A percentile compares a stretch with the other conserved stretches of the same genome.
Evolutionary conservation across 2,329 filamentous ascomycete species (phyloP).

Genomic region (Biscogniauxia marginata): DNA sequence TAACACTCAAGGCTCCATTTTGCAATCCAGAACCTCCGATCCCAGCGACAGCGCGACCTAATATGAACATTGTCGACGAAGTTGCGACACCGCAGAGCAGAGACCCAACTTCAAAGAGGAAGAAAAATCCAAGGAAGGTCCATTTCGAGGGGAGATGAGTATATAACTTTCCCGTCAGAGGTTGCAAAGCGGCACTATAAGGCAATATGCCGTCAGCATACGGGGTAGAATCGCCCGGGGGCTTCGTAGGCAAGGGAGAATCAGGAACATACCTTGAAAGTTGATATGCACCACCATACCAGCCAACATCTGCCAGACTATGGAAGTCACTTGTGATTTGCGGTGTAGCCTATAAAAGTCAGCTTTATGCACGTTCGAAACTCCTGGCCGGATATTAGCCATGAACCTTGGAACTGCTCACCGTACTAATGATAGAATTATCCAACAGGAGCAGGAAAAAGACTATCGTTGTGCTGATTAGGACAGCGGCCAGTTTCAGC

Average conservation of each 20-base stretch:
- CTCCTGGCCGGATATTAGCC: neutral
- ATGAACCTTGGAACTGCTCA: slow-evolving; percentile 18
- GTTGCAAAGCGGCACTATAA: slow-evolving; percentile 47
- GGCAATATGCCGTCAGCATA: neutral
- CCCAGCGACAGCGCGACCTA: slow-evolving; percentile 54
- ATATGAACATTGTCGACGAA: slow-evolving; percentile 51
- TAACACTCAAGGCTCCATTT: slow-evolving; percentile 52
- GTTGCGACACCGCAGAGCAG: slow-evolving; percentile 51
- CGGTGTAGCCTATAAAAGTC: slow-evolving; percentile 41
- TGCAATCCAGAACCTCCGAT: slow-evolving; percentile 50
- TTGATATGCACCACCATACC: slow-evolving; percentile 53
- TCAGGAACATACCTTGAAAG: slow-evolving; percentile 38
- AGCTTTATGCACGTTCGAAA: neutral
- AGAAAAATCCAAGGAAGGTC: slow-evolving; percentile 42
- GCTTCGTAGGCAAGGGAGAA: slow-evolving; percentile 29
- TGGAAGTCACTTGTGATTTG: slow-evolving; percentile 51
- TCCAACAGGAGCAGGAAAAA: slow-evolving; percentile 51
- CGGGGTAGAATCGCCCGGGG: slow-evolving; percentile 6
- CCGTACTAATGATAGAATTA: slow-evolving; percentile 53
- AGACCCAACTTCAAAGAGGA: slow-evolving; percentile 55
- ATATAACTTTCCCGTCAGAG: slow-evolving; percentile 52
- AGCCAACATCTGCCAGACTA: slow-evolving; percentile 51
- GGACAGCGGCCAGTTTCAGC: slow-evolving; percentile 22
- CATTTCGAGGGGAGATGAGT: slow-evolving; percentile 39
- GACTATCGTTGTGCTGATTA: slow-evolving; percentile 39